Percentiles rank a stretch among this genome's conserved stretches.
Conservation (phyloP, 768 basidiomycete genomes). For the Suillus alpinus region DNA sequence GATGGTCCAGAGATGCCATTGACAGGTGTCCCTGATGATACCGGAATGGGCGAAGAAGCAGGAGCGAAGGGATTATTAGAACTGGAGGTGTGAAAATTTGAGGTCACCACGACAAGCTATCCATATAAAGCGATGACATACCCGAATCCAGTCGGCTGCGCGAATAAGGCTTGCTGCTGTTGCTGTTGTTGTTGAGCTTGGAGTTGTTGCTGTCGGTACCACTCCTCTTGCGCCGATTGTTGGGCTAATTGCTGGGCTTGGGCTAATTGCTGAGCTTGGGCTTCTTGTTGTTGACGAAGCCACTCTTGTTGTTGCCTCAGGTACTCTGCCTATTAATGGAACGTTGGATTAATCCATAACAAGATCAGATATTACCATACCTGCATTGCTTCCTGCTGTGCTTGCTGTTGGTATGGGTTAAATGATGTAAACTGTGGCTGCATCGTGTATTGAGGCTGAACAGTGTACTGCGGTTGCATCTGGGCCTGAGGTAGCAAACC, state of each 20-base stretch:
- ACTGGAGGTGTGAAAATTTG: constrained; percentile 41
- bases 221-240: constrained; percentile 50
- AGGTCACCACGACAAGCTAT: constrained; percentile 3
- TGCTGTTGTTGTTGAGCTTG: constrained; percentile 45
- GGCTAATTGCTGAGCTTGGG: constrained; percentile 37
- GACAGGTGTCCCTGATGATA: constrained; percentile 32
- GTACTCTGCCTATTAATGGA: constrained; percentile 36
- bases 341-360: too few relatives aligned
- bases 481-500: constrained; percentile 51
- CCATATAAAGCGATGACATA: constrained; percentile 28
- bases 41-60: constrained; percentile 27
- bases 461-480: constrained; percentile 72
- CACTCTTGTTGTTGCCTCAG: constrained; percentile 63
- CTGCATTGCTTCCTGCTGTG: constrained; percentile 85
- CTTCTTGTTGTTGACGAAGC: constrained; percentile 61
- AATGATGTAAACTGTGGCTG: constrained; percentile 89
- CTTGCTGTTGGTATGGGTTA: constrained; percentile 93
- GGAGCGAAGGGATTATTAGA: constrained; percentile 95
- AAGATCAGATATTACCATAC: constrained; percentile 19
- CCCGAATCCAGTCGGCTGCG: constrained; percentile 77
- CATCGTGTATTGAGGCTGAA: constrained; percentile 73
- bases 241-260: constrained; percentile 40
- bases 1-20: constrained; percentile 39
- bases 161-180: constrained; percentile 46
- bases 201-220: constrained; percentile 59